Evolutionary conservation across 2,329 filamentous ascomycete species (phyloP).

Genomic region (Stagonosporopsis chrysanthemi): DNA sequence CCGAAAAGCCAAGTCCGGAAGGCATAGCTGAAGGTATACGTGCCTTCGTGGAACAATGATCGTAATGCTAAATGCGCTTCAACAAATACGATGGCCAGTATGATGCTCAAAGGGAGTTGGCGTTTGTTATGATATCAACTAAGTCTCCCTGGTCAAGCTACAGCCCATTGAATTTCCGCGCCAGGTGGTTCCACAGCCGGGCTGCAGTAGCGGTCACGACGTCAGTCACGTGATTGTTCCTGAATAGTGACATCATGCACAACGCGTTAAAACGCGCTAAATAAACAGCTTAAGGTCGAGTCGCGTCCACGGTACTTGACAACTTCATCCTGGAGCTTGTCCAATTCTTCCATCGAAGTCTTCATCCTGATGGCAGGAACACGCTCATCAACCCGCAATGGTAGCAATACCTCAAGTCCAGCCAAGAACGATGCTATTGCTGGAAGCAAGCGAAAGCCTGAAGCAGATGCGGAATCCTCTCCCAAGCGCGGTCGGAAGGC

Average conservation of each 20-base stretch:
- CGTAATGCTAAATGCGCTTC: neutral
- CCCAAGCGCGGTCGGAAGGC: slow-evolving; percentile 55
- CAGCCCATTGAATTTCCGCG: neutral
- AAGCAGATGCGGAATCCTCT: slow-evolving; percentile 39
- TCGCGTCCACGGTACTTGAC: slow-evolving; percentile 3
- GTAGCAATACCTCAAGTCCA: slow-evolving; percentile 29
- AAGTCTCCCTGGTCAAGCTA: neutral
- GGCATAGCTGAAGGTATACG: slow-evolving; percentile 75
- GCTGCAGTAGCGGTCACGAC: neutral
- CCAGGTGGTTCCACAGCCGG: neutral
- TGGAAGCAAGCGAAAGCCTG: slow-evolving; percentile 53
- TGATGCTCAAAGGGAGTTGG: neutral
- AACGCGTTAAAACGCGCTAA: slow-evolving; percentile 18
- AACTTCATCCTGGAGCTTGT: neutral
- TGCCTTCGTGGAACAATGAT: slow-evolving; percentile 25
- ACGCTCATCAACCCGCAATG: slow-evolving; percentile 36
- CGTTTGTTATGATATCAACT: neutral
- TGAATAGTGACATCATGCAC: slow-evolving; percentile 6
- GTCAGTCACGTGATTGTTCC: neutral
- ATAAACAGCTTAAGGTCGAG: slow-evolving; percentile 11
- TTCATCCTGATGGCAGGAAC: slow-evolving; percentile 37
- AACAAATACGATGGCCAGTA: neutral
- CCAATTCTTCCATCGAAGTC: neutral
- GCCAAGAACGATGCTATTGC: slow-evolving; percentile 38
- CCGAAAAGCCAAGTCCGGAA: slow-evolving; percentile 80